Base-by-base conservation (phyloP, 257 asterid genomes). In the Mentha longifolia region DNA sequence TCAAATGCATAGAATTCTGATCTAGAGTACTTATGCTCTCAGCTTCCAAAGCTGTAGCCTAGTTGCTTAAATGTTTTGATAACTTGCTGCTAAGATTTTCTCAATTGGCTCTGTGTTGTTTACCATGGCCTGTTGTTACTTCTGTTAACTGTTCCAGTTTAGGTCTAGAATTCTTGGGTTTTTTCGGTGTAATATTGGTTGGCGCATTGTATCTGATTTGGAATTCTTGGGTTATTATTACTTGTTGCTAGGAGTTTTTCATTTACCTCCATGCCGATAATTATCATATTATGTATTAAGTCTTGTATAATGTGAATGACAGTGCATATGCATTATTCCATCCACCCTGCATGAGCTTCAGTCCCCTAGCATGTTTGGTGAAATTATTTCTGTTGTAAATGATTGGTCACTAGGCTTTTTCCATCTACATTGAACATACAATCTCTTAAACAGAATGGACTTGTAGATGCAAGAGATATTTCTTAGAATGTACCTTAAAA, bases 321-420 rank as follows among this genome's bases (percentile, higher is more conserved):
- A 35, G 7, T 45, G 46, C 37, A 12, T 16, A 47, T 63, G 43
- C 51, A 28, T 57, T 12, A 39, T 8, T 19, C 19, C 10, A 15
- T 66, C 20, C 22, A 54, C 33, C 37, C 31, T 39, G 15, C 6
- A n/a, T 2, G 45, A 55, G 22, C 71, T 49, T 63, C 57, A 33
- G 25, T 30, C 6, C 22, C 22, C 5, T 45, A 45, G 50, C 16
- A 13, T 45, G 50, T 45, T 45, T 43, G 37, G 54, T 54, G 61
- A 17, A 11, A 70, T n/a, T 20, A 64, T 70, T n/a, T 64, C 10
- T 50, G 25, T 59, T 67, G 65, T 16, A 57, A 49, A 42, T 75
- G 20, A 22, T 25, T 39, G 54, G 5, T 10, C 14, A 54, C 25
- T 15, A 2, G 33, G n/a, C 58, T 35, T 46, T 11, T 59, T 70